These are phyloP conservation scores for Sordariomycetes sp. DNA, from an alignment of 2,329 filamentous ascomycete genomes.

Conservation along the genomic window DNA sequence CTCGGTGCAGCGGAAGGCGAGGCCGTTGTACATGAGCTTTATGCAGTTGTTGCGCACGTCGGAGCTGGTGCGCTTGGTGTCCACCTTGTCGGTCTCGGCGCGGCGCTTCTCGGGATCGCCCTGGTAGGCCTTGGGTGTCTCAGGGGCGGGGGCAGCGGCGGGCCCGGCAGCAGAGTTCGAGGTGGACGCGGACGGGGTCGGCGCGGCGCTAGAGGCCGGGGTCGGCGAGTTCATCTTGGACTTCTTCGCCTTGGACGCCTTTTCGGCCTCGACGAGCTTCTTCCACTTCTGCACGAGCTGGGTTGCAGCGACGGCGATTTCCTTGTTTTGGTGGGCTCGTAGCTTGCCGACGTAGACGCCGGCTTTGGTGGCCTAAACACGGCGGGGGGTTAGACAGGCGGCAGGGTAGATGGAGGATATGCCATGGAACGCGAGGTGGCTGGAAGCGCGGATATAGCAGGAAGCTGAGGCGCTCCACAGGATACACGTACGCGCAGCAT, in stretches of 20 bases:
- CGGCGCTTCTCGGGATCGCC: conserved; percentile 70
- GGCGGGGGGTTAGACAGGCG: conserved; percentile 6
- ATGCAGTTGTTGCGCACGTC: conserved; percentile 73
- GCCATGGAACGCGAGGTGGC: background rate
- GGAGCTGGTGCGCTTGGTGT: conserved; percentile 65
- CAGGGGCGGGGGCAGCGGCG: conserved; percentile 15
- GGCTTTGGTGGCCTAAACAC: conserved; percentile 64
- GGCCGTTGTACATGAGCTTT: conserved; percentile 86
- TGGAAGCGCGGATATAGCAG: background rate
- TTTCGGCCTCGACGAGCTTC: conserved; percentile 60
- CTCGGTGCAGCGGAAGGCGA: conserved; percentile 61
- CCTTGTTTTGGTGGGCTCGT: conserved; percentile 65
- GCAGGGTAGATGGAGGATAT: background rate
- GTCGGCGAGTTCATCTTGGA: conserved; percentile 28
- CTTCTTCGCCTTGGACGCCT: conserved; percentile 34
- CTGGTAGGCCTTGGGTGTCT: conserved; percentile 33
- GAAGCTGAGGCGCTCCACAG: background rate
- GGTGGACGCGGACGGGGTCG: conserved; percentile 32
- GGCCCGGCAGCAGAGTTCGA: conserved; percentile 4
- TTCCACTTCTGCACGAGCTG: conserved; percentile 87
- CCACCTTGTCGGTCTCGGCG: conserved; percentile 71
- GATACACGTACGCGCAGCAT: conserved; percentile 58
- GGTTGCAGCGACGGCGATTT: conserved; percentile 65
- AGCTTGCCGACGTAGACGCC: conserved; percentile 82
- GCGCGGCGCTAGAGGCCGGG: conserved; percentile 21